These are phyloP conservation scores for Mucor circinelloides DNA, from an alignment of 371 early-diverging fungal species.

Conservation along the genomic window DNA sequence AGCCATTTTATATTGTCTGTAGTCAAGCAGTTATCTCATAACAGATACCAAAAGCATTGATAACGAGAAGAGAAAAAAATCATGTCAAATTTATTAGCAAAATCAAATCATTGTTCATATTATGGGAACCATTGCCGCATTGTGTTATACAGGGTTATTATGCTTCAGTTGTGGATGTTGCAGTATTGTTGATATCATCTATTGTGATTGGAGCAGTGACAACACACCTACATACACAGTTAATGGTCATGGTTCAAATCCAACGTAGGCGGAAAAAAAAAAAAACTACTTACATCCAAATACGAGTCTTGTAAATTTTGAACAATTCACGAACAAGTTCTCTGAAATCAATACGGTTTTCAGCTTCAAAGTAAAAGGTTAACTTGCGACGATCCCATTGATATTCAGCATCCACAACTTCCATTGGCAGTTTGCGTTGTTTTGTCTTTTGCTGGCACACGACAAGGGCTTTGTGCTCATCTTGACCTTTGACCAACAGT, in stretches of 20 bases:
- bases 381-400: conserved; percentile 97
- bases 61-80: background rate
- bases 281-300: conserved; percentile 87
- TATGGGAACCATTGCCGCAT: background rate
- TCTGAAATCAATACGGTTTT: conserved; percentile 94
- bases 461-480: conserved; percentile 87
- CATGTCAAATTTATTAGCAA: background rate
- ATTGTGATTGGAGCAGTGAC: conserved; percentile 20
- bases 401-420: conserved; percentile 95
- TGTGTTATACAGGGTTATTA: background rate
- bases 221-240: conserved; percentile 24
- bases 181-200: conserved; percentile 10
- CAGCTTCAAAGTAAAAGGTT: conserved; percentile 91
- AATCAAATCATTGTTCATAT: background rate
- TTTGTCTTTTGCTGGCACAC: conserved; percentile 89
- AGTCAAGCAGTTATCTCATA: no score
- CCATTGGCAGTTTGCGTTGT: conserved; percentile 89
- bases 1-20: no score
- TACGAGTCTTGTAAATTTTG: conserved; percentile 97
- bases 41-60: background rate
- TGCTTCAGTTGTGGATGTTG: background rate
- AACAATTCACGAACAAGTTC: conserved; percentile 97
- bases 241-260: no score
- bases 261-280: no score
- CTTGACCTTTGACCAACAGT: conserved; percentile 78